A percentile compares a stretch with the other conserved stretches of the same genome.
These are phyloP conservation scores for Trapa bicornis DNA, from an alignment of 345 rosid genomes.

Conservation along the genomic window DNA sequence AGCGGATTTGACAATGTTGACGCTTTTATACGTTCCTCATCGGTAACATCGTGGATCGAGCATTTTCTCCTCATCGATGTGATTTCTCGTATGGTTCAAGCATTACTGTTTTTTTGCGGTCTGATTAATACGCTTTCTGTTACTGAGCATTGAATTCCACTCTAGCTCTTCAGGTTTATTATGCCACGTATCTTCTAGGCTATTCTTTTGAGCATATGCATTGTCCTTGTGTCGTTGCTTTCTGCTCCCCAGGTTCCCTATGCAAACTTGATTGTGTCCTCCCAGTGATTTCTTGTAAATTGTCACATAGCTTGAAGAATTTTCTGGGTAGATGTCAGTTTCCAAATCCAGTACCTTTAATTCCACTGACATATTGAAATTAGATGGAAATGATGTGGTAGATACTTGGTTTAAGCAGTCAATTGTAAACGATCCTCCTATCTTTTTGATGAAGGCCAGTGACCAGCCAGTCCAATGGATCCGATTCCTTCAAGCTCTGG, in stretches of 20 bases:
- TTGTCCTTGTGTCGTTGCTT: neutral
- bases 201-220: neutral
- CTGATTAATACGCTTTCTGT: neutral
- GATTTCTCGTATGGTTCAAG: neutral
- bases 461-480: conserved; percentile 71
- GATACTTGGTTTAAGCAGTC: conserved; percentile 51
- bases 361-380: conserved; percentile 46
- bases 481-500: too few relatives aligned
- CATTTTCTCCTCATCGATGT: neutral
- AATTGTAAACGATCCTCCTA: conserved; percentile 61
- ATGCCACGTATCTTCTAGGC: neutral
- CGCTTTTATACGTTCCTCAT: neutral
- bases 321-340: conserved; percentile 36
- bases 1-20: neutral
- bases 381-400: conserved; percentile 58
- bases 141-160: neutral
- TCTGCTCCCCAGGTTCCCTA: neutral
- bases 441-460: conserved; percentile 50
- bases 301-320: neutral
- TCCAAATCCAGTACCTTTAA: conserved; percentile 33
- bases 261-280: neutral
- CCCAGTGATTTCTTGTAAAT: neutral
- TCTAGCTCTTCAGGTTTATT: neutral
- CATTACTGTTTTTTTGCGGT: neutral
- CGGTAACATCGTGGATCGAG: neutral